phyloP scores from a whole-genome alignment of 495 filamentous ascomycete species.

The Zalerion maritima region DNA sequence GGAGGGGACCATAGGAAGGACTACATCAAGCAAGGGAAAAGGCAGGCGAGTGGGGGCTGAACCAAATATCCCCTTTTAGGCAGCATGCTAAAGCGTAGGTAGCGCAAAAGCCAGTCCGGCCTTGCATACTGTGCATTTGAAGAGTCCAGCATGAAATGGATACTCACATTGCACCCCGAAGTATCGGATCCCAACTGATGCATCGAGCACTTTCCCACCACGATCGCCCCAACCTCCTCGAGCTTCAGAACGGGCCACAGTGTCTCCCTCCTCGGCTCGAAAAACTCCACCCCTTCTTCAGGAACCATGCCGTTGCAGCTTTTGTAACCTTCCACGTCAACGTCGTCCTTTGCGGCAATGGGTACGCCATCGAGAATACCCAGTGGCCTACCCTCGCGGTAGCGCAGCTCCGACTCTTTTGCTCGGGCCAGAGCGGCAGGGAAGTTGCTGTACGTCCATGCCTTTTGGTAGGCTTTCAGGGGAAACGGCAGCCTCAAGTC shows the following conservation, averaged over 20 bases:
- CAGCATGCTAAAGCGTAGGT: too few relatives aligned
- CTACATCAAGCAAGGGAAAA: too few relatives aligned
- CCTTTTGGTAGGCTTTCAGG: conserved; percentile 54
- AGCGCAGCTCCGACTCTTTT: conserved; percentile 53
- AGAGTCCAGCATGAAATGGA: too few relatives aligned
- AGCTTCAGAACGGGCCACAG: conserved; percentile 65
- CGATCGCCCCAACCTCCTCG: conserved; percentile 63
- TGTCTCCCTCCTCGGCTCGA: conserved; percentile 15
- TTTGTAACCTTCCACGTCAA: conserved; percentile 58
- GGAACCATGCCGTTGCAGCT: conserved; percentile 39
- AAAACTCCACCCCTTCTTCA: conserved; percentile 22
- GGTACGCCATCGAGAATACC: conserved; percentile 72
- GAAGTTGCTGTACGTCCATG: conserved; percentile 47
- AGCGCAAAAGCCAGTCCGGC: too few relatives aligned
- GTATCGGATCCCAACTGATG: conserved; percentile 62
- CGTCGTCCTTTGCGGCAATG: conserved; percentile 78
- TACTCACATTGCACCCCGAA: conserved; percentile 23
- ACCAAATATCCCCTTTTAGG: too few relatives aligned
- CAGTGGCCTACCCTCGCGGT: conserved; percentile 44
- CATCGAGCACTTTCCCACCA: conserved; percentile 82
- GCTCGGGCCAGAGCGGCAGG: conserved; percentile 53
- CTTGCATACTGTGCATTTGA: too few relatives aligned
- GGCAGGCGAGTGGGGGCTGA: too few relatives aligned
- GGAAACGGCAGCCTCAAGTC: too few relatives aligned
- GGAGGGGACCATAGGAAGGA: too few relatives aligned